These are phyloP conservation scores for Alisma plantagoaquatica DNA, from an alignment of 106 monocot species.

Conservation along the genomic window DNA sequence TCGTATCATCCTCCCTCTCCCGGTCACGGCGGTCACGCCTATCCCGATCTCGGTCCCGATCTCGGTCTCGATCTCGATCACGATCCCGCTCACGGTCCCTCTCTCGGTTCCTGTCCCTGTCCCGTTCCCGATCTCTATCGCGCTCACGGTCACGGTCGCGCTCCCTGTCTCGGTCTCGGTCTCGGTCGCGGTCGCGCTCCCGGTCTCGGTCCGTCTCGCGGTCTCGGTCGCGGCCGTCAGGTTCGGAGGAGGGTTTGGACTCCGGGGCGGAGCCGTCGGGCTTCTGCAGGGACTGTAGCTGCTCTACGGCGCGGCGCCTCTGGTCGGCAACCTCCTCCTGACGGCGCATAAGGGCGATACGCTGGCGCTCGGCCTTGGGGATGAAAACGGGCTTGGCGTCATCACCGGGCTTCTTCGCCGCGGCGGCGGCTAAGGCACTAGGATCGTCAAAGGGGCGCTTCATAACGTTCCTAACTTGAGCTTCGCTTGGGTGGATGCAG, in stretches of 20 bases:
- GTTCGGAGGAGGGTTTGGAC: slow-evolving; percentile 8
- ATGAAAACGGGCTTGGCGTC: slow-evolving; percentile 68
- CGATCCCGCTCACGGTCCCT: slow-evolving; percentile 12
- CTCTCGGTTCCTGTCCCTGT: slow-evolving; percentile 12
- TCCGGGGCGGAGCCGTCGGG: slow-evolving; percentile 6
- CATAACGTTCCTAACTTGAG: slow-evolving; percentile 15
- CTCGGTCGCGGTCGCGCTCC: slow-evolving; percentile 34
- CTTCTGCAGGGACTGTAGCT: slow-evolving; percentile 11
- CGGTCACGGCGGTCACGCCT: slow-evolving; percentile 7
- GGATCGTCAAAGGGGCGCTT: slow-evolving; percentile 42
- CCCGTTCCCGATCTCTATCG: slow-evolving; percentile 9
- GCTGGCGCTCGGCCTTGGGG: slow-evolving; percentile 76
- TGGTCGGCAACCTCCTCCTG: slow-evolving; percentile 42
- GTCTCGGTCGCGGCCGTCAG: neutral
- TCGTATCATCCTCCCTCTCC: slow-evolving; percentile 24
- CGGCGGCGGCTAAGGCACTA: slow-evolving; percentile 6
- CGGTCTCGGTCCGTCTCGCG: slow-evolving; percentile 19
- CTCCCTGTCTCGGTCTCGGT: slow-evolving; percentile 23
- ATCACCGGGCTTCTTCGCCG: slow-evolving; percentile 11
- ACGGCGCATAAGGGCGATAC: slow-evolving; percentile 80
- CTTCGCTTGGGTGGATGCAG: neutral
- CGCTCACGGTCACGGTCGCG: slow-evolving; percentile 9
- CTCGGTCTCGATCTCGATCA: slow-evolving; percentile 26
- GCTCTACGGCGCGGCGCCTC: slow-evolving; percentile 47
- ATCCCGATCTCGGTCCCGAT: slow-evolving; percentile 6